Percentiles rank a stretch among this genome's conserved stretches.
Evolutionary conservation across 352 stramenopile genomes (phyloP).

Genomic region (Plasmopara halstedii): DNA sequence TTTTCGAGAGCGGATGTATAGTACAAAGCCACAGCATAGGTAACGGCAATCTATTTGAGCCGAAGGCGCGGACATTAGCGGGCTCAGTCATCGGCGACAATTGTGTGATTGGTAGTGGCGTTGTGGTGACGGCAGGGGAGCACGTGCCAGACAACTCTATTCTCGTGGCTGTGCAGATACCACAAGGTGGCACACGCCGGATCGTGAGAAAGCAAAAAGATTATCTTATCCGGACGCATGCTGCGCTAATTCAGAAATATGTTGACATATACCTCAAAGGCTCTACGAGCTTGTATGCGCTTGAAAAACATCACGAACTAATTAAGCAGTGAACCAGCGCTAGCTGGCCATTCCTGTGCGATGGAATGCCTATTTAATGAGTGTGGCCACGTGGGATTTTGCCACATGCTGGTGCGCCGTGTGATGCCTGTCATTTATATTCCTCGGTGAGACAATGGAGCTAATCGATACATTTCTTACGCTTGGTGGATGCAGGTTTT

Average conservation of each 20-base stretch:
- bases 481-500: too few species aligned
- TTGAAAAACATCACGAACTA: slow-evolving; percentile 71
- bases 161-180: slow-evolving; percentile 50
- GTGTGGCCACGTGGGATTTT: too few species aligned
- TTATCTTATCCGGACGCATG: slow-evolving; percentile 47
- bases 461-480: too few species aligned
- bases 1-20: slow-evolving; percentile 76
- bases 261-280: slow-evolving; percentile 58
- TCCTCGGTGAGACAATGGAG: too few species aligned
- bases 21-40: slow-evolving; percentile 49
- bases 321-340: too few species aligned
- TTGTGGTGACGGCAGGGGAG: slow-evolving; percentile 61
- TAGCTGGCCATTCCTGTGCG: too few species aligned
- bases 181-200: slow-evolving; percentile 19
- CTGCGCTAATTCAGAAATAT: slow-evolving; percentile 61
- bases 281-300: slow-evolving; percentile 58
- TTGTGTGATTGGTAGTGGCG: slow-evolving; percentile 74
- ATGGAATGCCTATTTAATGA: too few species aligned
- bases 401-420: too few species aligned
- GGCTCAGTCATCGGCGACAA: slow-evolving; percentile 71
- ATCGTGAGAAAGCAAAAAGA: slow-evolving; percentile 57
- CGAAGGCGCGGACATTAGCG: slow-evolving; percentile 36
- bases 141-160: slow-evolving; percentile 64
- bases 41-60: slow-evolving; percentile 70
- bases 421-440: too few species aligned